Base-by-base conservation (phyloP, 1,284 basidiomycete species). In the Moniliophthora roreri region DNA sequence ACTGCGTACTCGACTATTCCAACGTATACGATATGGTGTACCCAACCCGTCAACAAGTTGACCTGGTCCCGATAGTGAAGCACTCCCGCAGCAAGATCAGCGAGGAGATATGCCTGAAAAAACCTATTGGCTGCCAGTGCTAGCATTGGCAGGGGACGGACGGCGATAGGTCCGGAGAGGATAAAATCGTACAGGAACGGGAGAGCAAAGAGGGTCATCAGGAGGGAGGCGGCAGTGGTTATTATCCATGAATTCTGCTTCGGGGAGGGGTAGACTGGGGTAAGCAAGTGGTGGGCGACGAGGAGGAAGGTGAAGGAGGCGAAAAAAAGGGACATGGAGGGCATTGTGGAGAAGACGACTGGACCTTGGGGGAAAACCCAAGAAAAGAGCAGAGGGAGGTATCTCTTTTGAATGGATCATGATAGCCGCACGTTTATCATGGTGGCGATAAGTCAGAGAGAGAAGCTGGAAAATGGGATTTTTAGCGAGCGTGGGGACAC, bases 11-110 rank as follows among this genome's bases (percentile, higher is more conserved):
- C 69, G 55, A 81, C 76, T 16, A 85, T 63, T 24, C 69, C 64
- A 37, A 82, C 65, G 61, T 85, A 85, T 9, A 77, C 64, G 0
- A 69, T 65, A 62, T 85, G 84, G 58, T 85, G 84, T 23, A 82
- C 66, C 83, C 83, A 85, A 5, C 83, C 84, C 1, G 80, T 82
- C 20, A 82, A 62, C 1, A 81, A 48, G 24, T 73, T 77, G 42
- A 84, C 60, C 51, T 78, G 76, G 21, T 68, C 60, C 18, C 68
- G 69, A 57, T 80, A 80, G 53, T 69, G 67, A 21, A 75, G 34
- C 35, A 59, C 53, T 16, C 78, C 77, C 44, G 73, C 58, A 0
- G 60, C 51, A 52, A 75, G 60, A 58, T 76, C 74, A 47, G 64
- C 62, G 48, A 73, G 53, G 54, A 80, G 72, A 62, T 78, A 78